Evolutionary conservation across 345 rosid species (phyloP).

Genomic region (Pseudoturritis turrita): DNA sequence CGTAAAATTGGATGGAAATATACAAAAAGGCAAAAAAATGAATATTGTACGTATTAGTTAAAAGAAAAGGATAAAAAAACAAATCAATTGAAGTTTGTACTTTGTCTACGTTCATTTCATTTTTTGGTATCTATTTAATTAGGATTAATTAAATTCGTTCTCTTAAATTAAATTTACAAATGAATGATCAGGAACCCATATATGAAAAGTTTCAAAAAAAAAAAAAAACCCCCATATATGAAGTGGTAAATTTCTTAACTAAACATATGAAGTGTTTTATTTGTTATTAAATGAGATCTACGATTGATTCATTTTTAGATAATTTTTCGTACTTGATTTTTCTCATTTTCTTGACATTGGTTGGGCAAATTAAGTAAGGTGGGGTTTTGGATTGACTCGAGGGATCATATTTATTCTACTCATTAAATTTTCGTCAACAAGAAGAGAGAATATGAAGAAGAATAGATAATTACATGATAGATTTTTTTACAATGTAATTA

Average conservation of each 20-base stretch:
- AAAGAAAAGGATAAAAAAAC: background rate
- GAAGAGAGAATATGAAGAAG: background rate
- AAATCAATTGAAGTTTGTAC: background rate
- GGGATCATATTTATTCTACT: conserved; percentile 24
- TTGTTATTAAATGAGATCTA: conserved; percentile 38
- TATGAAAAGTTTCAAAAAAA: too few species aligned
- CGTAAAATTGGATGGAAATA: background rate
- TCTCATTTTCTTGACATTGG: conserved; percentile 7
- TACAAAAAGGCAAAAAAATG: conserved; percentile 21
- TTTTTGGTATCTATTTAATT: background rate
- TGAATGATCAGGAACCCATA: background rate
- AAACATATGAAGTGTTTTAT: conserved; percentile 1
- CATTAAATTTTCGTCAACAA: conserved; percentile 9
- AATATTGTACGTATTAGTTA: background rate
- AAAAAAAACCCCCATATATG: too few species aligned
- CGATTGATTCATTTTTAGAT: background rate
- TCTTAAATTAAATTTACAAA: background rate
- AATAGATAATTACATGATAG: background rate
- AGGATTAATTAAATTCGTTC: background rate
- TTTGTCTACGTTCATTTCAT: background rate
- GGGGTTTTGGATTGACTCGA: conserved; percentile 64
- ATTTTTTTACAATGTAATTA: background rate
- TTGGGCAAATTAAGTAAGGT: conserved; percentile 1
- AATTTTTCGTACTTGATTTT: conserved; percentile 28
- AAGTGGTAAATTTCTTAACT: background rate